Evolutionary conservation across 768 basidiomycete genomes (phyloP).

Genomic region (Boletus rubroflammeus): DNA sequence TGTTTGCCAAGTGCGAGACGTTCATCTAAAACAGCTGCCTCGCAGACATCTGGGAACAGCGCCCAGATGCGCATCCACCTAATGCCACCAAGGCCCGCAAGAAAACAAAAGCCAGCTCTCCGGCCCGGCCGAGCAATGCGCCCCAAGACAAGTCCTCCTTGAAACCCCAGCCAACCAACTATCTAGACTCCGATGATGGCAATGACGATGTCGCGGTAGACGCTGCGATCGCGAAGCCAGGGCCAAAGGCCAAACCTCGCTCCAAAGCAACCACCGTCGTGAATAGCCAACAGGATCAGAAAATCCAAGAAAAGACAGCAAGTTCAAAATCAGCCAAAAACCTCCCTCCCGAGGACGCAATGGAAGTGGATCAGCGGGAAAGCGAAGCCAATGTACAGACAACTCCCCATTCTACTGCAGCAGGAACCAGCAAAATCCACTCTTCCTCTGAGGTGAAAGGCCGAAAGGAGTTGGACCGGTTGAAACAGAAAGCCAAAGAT

Average conservation of each 20-base stretch:
- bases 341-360: conserved; percentile 1
- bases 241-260: conserved; percentile 17
- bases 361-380: conserved; percentile 15
- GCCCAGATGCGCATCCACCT: conserved; percentile 3
- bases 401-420: background rate
- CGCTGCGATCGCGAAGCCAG: background rate
- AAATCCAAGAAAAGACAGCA: conserved; percentile 8
- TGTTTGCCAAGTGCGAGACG: background rate
- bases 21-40: conserved; percentile 26
- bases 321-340: conserved; percentile 12
- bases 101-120: conserved; percentile 15
- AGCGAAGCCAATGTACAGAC: background rate
- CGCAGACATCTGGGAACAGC: conserved; percentile 23
- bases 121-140: conserved; percentile 8
- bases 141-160: conserved; percentile 15
- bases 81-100: conserved; percentile 19
- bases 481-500: conserved; percentile 30
- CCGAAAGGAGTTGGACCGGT: conserved; percentile 27
- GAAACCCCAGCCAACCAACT: conserved; percentile 9
- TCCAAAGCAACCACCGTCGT: conserved; percentile 5
- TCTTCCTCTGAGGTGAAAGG: conserved; percentile 11
- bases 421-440: conserved; percentile 12
- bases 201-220: conserved; percentile 1
- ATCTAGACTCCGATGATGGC: background rate
- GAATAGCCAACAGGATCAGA: conserved; percentile 6